Conservation (phyloP, 768 basidiomycete species). For the Tephrocybe sp. region DNA sequence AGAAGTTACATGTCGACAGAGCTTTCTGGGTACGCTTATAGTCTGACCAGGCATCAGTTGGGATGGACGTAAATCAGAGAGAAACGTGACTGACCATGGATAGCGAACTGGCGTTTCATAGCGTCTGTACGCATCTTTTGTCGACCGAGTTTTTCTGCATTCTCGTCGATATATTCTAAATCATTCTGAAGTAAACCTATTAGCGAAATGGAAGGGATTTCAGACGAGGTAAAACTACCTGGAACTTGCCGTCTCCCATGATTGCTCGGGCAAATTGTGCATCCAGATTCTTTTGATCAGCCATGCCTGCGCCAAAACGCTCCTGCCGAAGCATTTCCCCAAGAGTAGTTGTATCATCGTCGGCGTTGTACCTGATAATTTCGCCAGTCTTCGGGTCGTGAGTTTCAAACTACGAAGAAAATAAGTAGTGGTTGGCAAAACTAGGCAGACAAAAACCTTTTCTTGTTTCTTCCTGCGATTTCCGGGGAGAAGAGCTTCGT, state of each 20-base stretch:
- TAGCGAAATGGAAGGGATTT: background rate
- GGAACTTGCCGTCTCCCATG: constrained; percentile 84
- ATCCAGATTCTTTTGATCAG: constrained; percentile 91
- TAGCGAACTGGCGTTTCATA: constrained; percentile 96
- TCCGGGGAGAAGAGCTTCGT: constrained; percentile 50
- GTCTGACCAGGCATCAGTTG: constrained; percentile 48
- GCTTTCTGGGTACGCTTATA: constrained; percentile 94
- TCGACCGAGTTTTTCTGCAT: constrained; percentile 88
- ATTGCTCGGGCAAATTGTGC: constrained; percentile 87
- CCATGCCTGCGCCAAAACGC: constrained; percentile 82
- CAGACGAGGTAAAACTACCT: constrained; percentile 44
- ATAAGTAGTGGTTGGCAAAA: background rate
- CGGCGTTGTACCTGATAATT: constrained; percentile 83
- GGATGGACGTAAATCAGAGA: background rate
- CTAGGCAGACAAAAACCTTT: constrained; percentile 42
- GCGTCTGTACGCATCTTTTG: constrained; percentile 96
- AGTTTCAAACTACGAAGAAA: constrained; percentile 67
- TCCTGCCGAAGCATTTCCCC: constrained; percentile 95
- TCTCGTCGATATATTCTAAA: constrained; percentile 95
- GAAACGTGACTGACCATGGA: constrained; percentile 65
- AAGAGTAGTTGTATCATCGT: constrained; percentile 84
- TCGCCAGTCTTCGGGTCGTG: constrained; percentile 91
- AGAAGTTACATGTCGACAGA: constrained; percentile 82
- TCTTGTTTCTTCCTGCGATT: constrained; percentile 83
- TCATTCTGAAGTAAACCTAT: constrained; percentile 55